A percentile compares a stretch with the other conserved stretches of the same genome.
These are phyloP conservation scores for Nannochloropsis salina DNA, from an alignment of 108 stramenopile species.

Conservation along the genomic window DNA sequence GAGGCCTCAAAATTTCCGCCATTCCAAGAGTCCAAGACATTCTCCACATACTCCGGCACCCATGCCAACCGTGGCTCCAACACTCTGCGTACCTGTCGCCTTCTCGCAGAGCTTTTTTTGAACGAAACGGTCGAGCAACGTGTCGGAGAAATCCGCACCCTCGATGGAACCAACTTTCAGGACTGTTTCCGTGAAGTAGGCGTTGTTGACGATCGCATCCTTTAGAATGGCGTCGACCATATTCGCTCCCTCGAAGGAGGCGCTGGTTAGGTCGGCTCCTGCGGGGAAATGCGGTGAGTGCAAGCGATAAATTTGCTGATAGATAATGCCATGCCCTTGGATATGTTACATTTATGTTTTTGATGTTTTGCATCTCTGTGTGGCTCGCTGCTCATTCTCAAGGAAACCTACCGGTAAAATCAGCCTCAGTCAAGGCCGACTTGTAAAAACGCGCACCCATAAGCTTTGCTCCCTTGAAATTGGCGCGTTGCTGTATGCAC, in stretches of 20 bases:
- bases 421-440: not conserved
- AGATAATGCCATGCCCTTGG: not conserved
- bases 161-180: not conserved
- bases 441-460: conserved; percentile 13
- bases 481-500: not conserved
- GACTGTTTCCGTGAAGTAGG: not conserved
- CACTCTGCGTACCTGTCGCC: not conserved
- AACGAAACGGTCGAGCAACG: conserved; percentile 14
- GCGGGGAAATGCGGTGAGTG: not conserved
- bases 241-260: not conserved
- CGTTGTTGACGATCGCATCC: not conserved
- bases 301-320: not conserved
- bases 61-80: too few species aligned
- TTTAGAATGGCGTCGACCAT: not conserved
- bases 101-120: not conserved
- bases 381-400: too few species aligned
- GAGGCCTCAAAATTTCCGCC: too few species aligned
- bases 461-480: conserved; percentile 5
- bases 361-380: too few species aligned
- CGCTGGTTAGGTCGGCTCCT: not conserved
- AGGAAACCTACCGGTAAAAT: not conserved
- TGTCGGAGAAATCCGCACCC: conserved; percentile 7
- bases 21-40: too few species aligned
- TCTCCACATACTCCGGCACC: too few species aligned
- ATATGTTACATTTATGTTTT: too few species aligned